Conservation (phyloP, 75 land plant species). For the Adiantum capillusveneris region DNA sequence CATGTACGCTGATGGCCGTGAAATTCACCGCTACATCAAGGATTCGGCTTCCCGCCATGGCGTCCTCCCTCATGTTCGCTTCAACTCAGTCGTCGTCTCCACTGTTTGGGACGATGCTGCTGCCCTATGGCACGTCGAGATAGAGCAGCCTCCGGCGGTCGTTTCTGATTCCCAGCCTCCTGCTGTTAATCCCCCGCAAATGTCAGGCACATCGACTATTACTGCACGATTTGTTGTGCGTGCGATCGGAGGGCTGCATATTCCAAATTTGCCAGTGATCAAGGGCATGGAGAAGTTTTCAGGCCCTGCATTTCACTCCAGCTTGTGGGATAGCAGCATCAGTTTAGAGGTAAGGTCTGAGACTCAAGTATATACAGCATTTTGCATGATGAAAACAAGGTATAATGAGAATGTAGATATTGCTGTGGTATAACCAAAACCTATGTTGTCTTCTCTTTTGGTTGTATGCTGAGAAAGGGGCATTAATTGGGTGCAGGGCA, state of each 20-base stretch:
- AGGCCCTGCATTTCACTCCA: background rate
- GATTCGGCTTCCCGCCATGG: background rate
- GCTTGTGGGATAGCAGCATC: background rate
- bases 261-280: background rate
- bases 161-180: no score
- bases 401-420: no score
- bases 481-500: no score
- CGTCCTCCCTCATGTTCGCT: background rate
- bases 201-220: background rate
- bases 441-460: no score
- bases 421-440: no score
- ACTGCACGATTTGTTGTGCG: background rate
- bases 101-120: background rate
- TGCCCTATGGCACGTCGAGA: background rate
- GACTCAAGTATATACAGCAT: no score
- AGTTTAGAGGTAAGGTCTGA: no score
- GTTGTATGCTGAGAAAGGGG: no score
- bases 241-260: background rate
- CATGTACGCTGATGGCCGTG: background rate
- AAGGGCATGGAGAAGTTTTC: background rate
- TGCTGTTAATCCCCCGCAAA: no score
- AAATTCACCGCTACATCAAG: background rate
- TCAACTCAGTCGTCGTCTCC: background rate
- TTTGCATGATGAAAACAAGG: no score
- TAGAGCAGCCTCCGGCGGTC: background rate